A percentile compares a stretch with the other conserved stretches of the same genome.
phyloP scores from a whole-genome alignment of 75 land plant genomes.

The Pseudotsuga menziesii region DNA sequence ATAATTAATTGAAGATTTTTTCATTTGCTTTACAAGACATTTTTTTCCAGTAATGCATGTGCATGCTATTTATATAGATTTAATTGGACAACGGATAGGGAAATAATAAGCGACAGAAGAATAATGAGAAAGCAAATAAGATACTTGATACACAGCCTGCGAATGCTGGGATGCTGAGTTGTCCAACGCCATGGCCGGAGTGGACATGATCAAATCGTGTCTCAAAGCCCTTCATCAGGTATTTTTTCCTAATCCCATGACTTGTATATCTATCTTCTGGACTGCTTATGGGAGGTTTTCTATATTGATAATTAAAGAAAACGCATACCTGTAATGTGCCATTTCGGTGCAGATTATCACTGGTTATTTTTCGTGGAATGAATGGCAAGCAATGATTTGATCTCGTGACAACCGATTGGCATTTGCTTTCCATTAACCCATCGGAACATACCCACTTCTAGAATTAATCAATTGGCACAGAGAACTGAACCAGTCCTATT shows the following conservation, averaged over 20 bases:
- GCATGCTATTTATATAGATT: no score
- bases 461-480: neutral
- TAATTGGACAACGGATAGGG: no score
- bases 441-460: neutral
- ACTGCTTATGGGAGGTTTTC: neutral
- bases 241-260: neutral
- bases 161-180: no score
- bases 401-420: neutral
- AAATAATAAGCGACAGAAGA: no score
- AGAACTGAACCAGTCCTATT: neutral
- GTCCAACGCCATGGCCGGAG: neutral
- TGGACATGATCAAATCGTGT: slow-evolving; percentile 7
- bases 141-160: no score
- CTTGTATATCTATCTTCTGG: neutral
- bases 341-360: neutral
- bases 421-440: neutral
- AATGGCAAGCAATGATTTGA: neutral
- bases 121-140: no score
- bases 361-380: neutral
- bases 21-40: no score
- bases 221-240: slow-evolving; percentile 3
- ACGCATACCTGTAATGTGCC: neutral
- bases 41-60: no score
- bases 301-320: neutral
- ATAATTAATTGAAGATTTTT: no score